A percentile compares a stretch with the other conserved stretches of the same genome.
Conservation (phyloP, 495 filamentous ascomycete genomes). For the Niebla homalea region DNA sequence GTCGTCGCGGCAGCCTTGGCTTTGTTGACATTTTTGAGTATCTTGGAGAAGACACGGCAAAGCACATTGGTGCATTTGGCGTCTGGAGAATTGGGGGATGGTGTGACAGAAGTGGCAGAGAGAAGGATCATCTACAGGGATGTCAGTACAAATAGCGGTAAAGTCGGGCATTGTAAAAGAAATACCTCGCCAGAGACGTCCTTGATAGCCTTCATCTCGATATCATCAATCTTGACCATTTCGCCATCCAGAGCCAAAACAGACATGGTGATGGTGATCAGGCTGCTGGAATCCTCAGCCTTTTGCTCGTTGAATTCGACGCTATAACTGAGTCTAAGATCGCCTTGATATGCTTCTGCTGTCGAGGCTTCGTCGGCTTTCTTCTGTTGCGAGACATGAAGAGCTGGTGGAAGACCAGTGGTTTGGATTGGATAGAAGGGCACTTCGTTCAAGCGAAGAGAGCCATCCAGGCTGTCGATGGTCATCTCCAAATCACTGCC, state of each 20-base stretch:
- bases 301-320: conserved; percentile 13
- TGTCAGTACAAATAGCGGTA: background rate
- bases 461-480: conserved; percentile 30
- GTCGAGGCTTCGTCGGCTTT: conserved; percentile 9
- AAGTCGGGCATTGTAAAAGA: background rate
- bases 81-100: conserved; percentile 8
- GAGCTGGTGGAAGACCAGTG: conserved; percentile 15
- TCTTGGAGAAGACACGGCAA: conserved; percentile 17
- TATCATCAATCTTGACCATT: conserved; percentile 36
- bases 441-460: conserved; percentile 33
- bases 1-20: conserved; percentile 13
- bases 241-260: conserved; percentile 36
- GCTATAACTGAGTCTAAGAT: conserved; percentile 17
- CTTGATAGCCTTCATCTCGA: conserved; percentile 32
- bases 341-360: conserved; percentile 10
- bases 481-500: conserved; percentile 23
- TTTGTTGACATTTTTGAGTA: conserved; percentile 9
- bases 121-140: conserved; percentile 3
- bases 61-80: conserved; percentile 15
- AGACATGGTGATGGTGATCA: conserved; percentile 11
- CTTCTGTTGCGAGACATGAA: conserved; percentile 13
- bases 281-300: conserved; percentile 3
- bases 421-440: conserved; percentile 36
- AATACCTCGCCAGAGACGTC: conserved; percentile 21
- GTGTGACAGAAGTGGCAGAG: conserved; percentile 8